Percentiles rank a stretch among this genome's conserved stretches.
These are phyloP conservation scores for Ophiostoma novo-ulmi DNA, from an alignment of 2,329 filamentous ascomycete genomes.

Conservation along the genomic window DNA sequence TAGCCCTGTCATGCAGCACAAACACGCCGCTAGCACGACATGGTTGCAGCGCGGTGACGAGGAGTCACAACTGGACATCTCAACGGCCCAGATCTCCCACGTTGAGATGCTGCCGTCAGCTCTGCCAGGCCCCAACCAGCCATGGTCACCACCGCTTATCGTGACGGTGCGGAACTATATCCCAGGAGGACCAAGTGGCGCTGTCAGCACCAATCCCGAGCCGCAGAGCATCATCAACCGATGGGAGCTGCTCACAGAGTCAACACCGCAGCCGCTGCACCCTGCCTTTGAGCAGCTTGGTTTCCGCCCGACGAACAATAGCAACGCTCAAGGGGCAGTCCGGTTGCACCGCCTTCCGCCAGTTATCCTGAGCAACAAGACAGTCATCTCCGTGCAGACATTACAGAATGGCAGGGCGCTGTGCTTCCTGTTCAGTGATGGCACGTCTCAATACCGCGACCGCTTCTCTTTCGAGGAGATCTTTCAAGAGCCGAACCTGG, in stretches of 20 bases:
- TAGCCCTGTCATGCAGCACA: slow-evolving; percentile 51
- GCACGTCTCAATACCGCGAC: slow-evolving; percentile 74
- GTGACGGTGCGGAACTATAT: slow-evolving; percentile 66
- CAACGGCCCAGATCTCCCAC: slow-evolving; percentile 63
- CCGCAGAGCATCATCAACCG: slow-evolving; percentile 70
- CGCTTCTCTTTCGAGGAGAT: slow-evolving; percentile 66
- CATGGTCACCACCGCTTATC: slow-evolving; percentile 55
- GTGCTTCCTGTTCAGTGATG: slow-evolving; percentile 71
- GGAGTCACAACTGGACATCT: slow-evolving; percentile 43
- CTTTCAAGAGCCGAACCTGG: slow-evolving; percentile 57
- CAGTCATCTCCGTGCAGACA: slow-evolving; percentile 62
- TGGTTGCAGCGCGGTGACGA: slow-evolving; percentile 47
- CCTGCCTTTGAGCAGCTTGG: slow-evolving; percentile 72
- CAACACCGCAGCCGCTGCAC: slow-evolving; percentile 60
- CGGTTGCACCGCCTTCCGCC: slow-evolving; percentile 62
- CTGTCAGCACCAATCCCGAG: slow-evolving; percentile 46
- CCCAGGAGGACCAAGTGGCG: slow-evolving; percentile 30
- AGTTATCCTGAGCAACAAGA: slow-evolving; percentile 58
- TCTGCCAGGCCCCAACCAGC: slow-evolving; percentile 44
- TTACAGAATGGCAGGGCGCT: slow-evolving; percentile 67
- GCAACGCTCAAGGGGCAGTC: slow-evolving; percentile 30
- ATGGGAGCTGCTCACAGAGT: slow-evolving; percentile 70
- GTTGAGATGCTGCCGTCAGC: slow-evolving; percentile 67
- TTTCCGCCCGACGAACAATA: slow-evolving; percentile 32
- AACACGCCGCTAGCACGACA: slow-evolving; percentile 52